These are phyloP conservation scores for Coniferiporia weirii DNA, from an alignment of 1,284 basidiomycete species.

Conservation along the genomic window DNA sequence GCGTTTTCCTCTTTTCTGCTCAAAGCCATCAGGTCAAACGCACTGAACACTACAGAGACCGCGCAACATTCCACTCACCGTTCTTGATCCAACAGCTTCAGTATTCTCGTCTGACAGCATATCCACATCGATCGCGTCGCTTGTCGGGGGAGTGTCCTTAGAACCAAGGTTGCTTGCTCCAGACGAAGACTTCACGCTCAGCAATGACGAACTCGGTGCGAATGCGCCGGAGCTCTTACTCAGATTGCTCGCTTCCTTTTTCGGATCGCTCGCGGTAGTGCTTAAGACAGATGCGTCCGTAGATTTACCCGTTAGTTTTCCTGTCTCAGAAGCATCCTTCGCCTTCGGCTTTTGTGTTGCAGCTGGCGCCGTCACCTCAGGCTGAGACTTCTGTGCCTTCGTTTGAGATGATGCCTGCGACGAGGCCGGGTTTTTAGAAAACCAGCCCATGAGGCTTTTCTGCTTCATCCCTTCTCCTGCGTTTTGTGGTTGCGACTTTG, in stretches of 20 bases:
- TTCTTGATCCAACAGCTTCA: conserved; percentile 24
- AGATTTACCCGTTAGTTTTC: conserved; percentile 27
- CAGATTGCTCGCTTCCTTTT: conserved; percentile 29
- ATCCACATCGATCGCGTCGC: conserved; percentile 70
- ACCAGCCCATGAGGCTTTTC: conserved; percentile 69
- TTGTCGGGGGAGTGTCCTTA: conserved; percentile 66
- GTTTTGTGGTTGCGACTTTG: conserved; percentile 3
- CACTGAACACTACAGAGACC: too few species aligned
- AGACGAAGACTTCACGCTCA: conserved; percentile 22
- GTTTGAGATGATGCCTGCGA: conserved; percentile 1
- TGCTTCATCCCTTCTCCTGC: conserved; percentile 45
- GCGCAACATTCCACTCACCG: conserved; percentile 26
- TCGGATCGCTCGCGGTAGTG: conserved; percentile 33
- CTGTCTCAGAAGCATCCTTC: conserved; percentile 22
- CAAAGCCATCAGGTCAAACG: too few species aligned
- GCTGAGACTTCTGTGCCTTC: conserved; percentile 14
- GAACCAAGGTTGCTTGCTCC: conserved; percentile 15
- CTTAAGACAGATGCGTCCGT: conserved; percentile 26
- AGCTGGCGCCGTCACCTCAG: conserved; percentile 13
- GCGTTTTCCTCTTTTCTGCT: conserved; percentile 46
- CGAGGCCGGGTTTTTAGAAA: conserved; percentile 37
- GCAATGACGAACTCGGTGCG: conserved; percentile 12
- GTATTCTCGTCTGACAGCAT: conserved; percentile 49
- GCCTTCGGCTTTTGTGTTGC: conserved; percentile 24
- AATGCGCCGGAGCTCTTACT: conserved; percentile 1